A percentile compares a stretch with the other conserved stretches of the same genome.
These are phyloP conservation scores for Rhynchosporium secalis DNA, from an alignment of 2,329 filamentous ascomycete species.

Conservation along the genomic window DNA sequence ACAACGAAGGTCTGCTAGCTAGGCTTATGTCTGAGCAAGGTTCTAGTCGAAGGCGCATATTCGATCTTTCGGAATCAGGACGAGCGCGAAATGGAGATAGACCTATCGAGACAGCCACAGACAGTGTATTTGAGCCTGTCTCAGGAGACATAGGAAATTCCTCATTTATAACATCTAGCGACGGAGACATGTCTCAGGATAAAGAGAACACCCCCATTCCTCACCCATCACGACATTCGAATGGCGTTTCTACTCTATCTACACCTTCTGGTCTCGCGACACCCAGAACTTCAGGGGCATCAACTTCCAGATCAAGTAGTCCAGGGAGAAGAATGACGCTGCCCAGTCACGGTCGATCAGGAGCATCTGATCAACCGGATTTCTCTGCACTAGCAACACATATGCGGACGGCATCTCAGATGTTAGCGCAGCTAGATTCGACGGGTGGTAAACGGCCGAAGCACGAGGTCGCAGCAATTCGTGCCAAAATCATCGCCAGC, in stretches of 20 bases:
- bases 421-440: conserved; percentile 80
- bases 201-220: conserved; percentile 39
- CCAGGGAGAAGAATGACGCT: conserved; percentile 65
- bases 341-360: conserved; percentile 51
- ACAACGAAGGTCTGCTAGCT: conserved; percentile 67
- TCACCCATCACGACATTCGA: conserved; percentile 57
- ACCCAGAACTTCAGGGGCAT: conserved; percentile 68
- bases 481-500: conserved; percentile 83
- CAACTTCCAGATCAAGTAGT: conserved; percentile 67
- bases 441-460: conserved; percentile 78
- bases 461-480: conserved; percentile 78
- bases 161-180: conserved; percentile 61
- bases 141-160: conserved; percentile 77
- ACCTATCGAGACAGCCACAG: conserved; percentile 44
- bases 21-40: conserved; percentile 59
- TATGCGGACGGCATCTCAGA: conserved; percentile 84
- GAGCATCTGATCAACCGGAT: conserved; percentile 69
- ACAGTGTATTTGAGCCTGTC: conserved; percentile 82
- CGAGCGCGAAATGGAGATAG: conserved; percentile 45
- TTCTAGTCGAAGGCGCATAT: conserved; percentile 57
- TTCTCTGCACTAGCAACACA: conserved; percentile 82
- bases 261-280: conserved; percentile 62
- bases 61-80: conserved; percentile 69
- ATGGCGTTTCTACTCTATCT: conserved; percentile 60
- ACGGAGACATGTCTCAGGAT: conserved; percentile 43